Percentiles rank a stretch among this genome's conserved stretches.
Conservation (phyloP, 371 early-diverging fungal genomes). For the Mucor piriformis region DNA sequence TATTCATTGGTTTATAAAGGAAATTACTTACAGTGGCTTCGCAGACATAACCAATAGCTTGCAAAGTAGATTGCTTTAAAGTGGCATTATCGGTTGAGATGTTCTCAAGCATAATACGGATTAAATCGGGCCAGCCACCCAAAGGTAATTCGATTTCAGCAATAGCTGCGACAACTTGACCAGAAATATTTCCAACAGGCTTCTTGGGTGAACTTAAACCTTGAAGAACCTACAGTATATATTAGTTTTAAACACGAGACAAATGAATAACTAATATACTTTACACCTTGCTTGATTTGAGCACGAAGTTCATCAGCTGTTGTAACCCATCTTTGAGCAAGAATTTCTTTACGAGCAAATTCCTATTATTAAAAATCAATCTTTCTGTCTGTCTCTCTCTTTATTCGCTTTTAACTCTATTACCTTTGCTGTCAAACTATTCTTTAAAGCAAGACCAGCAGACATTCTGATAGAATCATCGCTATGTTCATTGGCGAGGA, state of each 20-base stretch:
- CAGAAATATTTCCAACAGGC: constrained; percentile 73
- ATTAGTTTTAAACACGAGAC: neutral
- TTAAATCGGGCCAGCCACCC: constrained; percentile 85
- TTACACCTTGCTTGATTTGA: constrained; percentile 64
- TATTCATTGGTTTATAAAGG: neutral
- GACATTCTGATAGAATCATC: constrained; percentile 68
- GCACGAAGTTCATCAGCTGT: constrained; percentile 53
- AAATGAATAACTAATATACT: constrained; percentile 2
- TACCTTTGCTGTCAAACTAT: constrained; percentile 86
- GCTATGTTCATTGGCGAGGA: constrained; percentile 77
- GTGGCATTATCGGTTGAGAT: constrained; percentile 61
- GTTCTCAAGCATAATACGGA: constrained; percentile 75
- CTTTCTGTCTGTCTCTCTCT: neutral
- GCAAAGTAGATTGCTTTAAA: constrained; percentile 76
- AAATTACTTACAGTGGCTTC: constrained; percentile 73
- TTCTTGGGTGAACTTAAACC: constrained; percentile 71
- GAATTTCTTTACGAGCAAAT: constrained; percentile 65
- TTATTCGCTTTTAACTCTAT: neutral
- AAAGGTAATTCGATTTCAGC: constrained; percentile 89
- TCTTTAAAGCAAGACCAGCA: constrained; percentile 93
- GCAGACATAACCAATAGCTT: constrained; percentile 91
- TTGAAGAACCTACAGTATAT: constrained; percentile 58
- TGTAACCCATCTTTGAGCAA: constrained; percentile 73
- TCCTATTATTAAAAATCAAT: constrained; percentile 55
- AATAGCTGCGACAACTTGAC: constrained; percentile 87